These are phyloP conservation scores for Leishmania mexicana DNA, from an alignment of 208 protist species.

Conservation along the genomic window DNA sequence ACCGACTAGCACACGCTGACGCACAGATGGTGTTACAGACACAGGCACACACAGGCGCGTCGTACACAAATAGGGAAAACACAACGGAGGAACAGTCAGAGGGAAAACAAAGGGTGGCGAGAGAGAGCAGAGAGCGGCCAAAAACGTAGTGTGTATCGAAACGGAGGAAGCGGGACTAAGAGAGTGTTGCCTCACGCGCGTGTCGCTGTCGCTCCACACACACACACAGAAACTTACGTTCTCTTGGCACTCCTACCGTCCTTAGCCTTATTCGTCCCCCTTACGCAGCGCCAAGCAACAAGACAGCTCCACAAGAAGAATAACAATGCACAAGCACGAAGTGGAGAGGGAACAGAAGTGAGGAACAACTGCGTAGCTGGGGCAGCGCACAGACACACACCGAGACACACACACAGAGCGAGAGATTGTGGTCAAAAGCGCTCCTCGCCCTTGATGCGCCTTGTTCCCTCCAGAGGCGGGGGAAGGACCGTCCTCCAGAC, in stretches of 20 bases:
- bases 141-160: not conserved
- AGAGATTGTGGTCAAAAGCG: not conserved
- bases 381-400: not conserved
- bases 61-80: not conserved
- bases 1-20: not conserved
- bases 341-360: not conserved
- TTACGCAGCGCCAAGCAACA: not conserved
- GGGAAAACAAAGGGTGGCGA: not conserved
- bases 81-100: not conserved
- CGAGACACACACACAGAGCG: not conserved
- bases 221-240: not conserved
- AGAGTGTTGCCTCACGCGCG: not conserved
- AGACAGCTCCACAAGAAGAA: not conserved
- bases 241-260: not conserved
- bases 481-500: not conserved
- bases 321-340: not conserved
- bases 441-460: not conserved
- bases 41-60: not conserved
- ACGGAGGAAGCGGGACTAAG: not conserved
- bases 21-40: not conserved
- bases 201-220: not conserved
- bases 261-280: not conserved
- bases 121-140: not conserved
- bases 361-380: not conserved
- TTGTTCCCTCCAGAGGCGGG: not conserved